These are phyloP conservation scores for Talaromyces sp. DNA, from an alignment of 2,329 filamentous ascomycete genomes.

Conservation along the genomic window DNA sequence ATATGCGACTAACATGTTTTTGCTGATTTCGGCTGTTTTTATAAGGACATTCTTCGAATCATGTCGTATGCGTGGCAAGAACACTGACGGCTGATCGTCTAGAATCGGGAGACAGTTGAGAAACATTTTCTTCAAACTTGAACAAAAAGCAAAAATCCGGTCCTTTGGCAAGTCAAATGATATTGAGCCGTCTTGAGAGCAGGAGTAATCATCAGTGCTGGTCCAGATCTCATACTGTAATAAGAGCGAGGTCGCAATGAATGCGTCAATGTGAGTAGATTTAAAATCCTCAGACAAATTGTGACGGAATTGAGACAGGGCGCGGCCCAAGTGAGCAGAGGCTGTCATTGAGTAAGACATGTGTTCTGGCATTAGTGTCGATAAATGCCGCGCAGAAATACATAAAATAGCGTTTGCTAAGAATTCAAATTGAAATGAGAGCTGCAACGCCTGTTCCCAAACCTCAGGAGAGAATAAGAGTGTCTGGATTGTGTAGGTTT, in stretches of 20 bases:
- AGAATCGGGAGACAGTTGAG: background rate
- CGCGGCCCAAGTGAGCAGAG: slow-evolving; percentile 6
- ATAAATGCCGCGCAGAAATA: slow-evolving; percentile 12
- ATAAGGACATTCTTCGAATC: background rate
- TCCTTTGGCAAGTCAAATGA: background rate
- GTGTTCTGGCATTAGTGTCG: slow-evolving; percentile 2
- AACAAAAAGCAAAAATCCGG: slow-evolving; percentile 10
- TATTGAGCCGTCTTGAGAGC: background rate
- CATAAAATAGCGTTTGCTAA: slow-evolving; percentile 10
- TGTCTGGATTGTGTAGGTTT: slow-evolving; percentile 6
- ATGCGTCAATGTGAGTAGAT: slow-evolving; percentile 16
- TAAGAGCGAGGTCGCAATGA: slow-evolving; percentile 15
- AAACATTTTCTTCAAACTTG: slow-evolving; percentile 15
- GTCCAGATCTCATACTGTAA: slow-evolving; percentile 16
- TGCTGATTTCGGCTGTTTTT: slow-evolving; percentile 1
- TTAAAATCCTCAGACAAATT: background rate
- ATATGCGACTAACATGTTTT: background rate
- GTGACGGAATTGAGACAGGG: slow-evolving; percentile 9
- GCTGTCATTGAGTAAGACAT: background rate
- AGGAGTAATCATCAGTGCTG: background rate
- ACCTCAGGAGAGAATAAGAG: slow-evolving; percentile 4
- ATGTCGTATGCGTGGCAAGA: background rate
- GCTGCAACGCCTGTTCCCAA: slow-evolving; percentile 12
- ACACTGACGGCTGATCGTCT: background rate
- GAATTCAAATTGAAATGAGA: slow-evolving; percentile 13